Evolutionary conservation across 2,329 filamentous ascomycete species (phyloP).

Genomic region (Myriosclerotinia duriaeana): DNA sequence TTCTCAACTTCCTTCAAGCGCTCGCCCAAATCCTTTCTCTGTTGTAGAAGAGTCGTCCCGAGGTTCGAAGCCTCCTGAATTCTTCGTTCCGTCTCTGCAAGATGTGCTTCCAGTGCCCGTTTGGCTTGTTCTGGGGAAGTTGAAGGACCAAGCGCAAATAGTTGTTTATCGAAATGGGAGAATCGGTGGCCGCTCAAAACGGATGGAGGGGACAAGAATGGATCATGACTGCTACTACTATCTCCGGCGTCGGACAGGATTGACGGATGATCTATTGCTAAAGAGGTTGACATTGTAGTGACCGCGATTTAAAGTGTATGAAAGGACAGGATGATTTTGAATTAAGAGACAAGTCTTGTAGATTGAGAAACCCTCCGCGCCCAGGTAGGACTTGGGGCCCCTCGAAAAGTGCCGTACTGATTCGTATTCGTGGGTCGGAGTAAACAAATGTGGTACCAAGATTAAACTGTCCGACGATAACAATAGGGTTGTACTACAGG

Average conservation of each 20-base stretch:
- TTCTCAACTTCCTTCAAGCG: slow-evolving; percentile 82
- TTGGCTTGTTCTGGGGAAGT: slow-evolving; percentile 84
- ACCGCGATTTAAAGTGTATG: slow-evolving; percentile 21
- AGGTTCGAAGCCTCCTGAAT: slow-evolving; percentile 89
- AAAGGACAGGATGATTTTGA: slow-evolving; percentile 1
- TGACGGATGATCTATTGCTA: slow-evolving; percentile 35
- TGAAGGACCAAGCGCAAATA: slow-evolving; percentile 73
- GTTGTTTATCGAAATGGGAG: slow-evolving; percentile 77
- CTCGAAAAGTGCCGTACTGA: slow-evolving; percentile 10
- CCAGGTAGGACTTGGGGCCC: slow-evolving; percentile 22
- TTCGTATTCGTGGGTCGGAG: slow-evolving; percentile 19
- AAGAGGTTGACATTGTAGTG: slow-evolving; percentile 41
- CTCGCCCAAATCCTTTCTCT: slow-evolving; percentile 79
- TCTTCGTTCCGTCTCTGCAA: slow-evolving; percentile 87
- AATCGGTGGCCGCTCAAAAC: slow-evolving; percentile 71
- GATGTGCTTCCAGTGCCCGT: slow-evolving; percentile 83
- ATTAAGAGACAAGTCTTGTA: slow-evolving; percentile 18
- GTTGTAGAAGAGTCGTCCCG: slow-evolving; percentile 81
- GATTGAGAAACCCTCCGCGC: slow-evolving; percentile 21
- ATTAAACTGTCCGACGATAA: slow-evolving; percentile 15
- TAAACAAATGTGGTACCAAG: slow-evolving; percentile 19
- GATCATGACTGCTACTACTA: slow-evolving; percentile 41
- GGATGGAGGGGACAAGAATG: slow-evolving; percentile 56
- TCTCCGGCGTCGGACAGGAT: slow-evolving; percentile 31
- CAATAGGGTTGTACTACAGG: not conserved